These are phyloP conservation scores for Eucalyptus albens DNA, from an alignment of 345 rosid species.

Conservation along the genomic window DNA sequence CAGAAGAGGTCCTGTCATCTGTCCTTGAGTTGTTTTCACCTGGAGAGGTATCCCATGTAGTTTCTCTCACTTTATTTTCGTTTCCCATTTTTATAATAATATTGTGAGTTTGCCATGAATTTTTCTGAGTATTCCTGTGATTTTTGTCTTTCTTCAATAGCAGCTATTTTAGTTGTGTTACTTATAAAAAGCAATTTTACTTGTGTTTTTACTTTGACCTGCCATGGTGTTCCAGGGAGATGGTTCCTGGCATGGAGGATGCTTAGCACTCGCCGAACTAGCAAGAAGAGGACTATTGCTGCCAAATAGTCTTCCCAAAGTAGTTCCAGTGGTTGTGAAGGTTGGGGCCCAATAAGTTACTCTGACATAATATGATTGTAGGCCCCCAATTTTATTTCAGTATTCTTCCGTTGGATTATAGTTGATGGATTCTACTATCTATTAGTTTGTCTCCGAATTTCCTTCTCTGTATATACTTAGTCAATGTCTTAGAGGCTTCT, in stretches of 20 bases:
- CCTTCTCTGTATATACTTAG: not conserved
- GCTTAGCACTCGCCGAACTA: conserved; percentile 91
- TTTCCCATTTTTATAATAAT: not conserved
- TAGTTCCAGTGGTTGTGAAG: conserved; percentile 79
- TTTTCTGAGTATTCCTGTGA: not conserved
- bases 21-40: conserved; percentile 84
- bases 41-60: conserved; percentile 53
- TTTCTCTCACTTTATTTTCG: not conserved
- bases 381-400: not conserved
- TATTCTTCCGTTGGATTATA: not conserved
- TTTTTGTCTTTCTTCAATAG: not conserved
- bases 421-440: not conserved
- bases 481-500: not conserved
- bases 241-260: conserved; percentile 99
- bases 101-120: not conserved
- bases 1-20: conserved; percentile 86
- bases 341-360: conserved; percentile 12
- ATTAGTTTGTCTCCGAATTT: not conserved
- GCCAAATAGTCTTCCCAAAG: conserved; percentile 81
- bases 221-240: conserved; percentile 50
- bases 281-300: conserved; percentile 93
- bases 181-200: not conserved
- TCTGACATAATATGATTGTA: not conserved
- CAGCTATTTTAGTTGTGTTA: not conserved
- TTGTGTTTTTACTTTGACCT: not conserved